Percentiles rank a stretch among this genome's conserved stretches.
These are phyloP conservation scores for Citrus maxima DNA, from an alignment of 345 rosid species.

Conservation along the genomic window DNA sequence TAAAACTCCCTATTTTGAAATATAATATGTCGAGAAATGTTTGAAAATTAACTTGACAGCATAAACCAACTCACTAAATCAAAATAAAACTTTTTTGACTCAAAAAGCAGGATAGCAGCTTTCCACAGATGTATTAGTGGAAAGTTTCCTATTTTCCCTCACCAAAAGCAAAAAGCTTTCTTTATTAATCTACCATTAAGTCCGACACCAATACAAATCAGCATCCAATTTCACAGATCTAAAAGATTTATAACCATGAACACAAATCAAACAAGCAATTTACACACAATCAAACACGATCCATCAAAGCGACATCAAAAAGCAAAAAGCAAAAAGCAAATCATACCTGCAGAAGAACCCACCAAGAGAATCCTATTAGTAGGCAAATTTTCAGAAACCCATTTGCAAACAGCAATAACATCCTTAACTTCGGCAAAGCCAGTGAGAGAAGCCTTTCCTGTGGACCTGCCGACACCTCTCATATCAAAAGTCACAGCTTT, in stretches of 20 bases:
- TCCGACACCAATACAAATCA: slow-evolving; percentile 1
- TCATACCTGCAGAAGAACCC: slow-evolving; percentile 87
- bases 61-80: neutral
- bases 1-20: neutral
- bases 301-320: neutral
- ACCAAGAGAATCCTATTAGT: slow-evolving; percentile 68
- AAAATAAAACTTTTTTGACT: neutral
- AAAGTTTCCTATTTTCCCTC: neutral
- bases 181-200: neutral
- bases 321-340: neutral
- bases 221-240: slow-evolving; percentile 30
- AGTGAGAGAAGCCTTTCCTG: slow-evolving; percentile 80
- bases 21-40: neutral
- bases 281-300: neutral
- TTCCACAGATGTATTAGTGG: neutral
- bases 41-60: neutral
- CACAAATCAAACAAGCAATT: slow-evolving; percentile 1
- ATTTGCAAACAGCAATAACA: slow-evolving; percentile 75
- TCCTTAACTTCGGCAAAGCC: slow-evolving; percentile 85
- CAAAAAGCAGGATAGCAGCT: neutral
- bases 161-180: neutral
- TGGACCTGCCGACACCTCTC: slow-evolving; percentile 87
- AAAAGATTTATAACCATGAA: slow-evolving; percentile 1
- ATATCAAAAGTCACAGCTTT: slow-evolving; percentile 81
- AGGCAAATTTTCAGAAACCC: slow-evolving; percentile 50